Evolutionary conservation across 495 filamentous ascomycete species (phyloP).

Genomic region (Gamarada debralockiae): DNA sequence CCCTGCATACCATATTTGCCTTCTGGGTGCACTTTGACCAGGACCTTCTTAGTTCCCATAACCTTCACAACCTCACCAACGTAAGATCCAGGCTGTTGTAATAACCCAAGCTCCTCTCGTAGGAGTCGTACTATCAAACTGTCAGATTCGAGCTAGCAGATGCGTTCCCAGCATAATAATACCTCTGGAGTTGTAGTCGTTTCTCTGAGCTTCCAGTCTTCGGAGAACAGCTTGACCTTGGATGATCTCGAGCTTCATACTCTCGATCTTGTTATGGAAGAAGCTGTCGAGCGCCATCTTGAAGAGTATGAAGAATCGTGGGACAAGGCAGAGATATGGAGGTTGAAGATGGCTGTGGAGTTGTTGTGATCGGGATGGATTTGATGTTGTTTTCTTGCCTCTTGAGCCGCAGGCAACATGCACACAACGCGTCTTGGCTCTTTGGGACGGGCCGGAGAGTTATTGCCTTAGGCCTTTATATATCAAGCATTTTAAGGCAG

Average conservation of each 20-base stretch:
- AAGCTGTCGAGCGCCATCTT: slow-evolving; percentile 98
- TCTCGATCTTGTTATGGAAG: slow-evolving; percentile 99
- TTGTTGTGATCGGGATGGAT: background rate
- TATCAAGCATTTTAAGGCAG: too few relatives aligned
- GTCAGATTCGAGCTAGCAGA: slow-evolving; percentile 11
- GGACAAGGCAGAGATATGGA: background rate
- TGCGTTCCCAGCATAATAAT: background rate
- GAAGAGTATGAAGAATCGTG: slow-evolving; percentile 18
- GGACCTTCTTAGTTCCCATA: slow-evolving; percentile 98
- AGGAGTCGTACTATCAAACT: slow-evolving; percentile 67
- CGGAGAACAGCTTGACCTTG: slow-evolving; percentile 94
- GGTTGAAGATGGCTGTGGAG: background rate
- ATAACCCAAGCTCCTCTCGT: slow-evolving; percentile 90
- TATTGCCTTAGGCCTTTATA: too few relatives aligned
- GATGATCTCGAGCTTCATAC: slow-evolving; percentile 99
- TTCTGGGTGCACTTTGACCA: slow-evolving; percentile 98
- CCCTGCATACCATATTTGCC: slow-evolving; percentile 90
- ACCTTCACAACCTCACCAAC: slow-evolving; percentile 99
- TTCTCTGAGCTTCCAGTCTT: slow-evolving; percentile 94
- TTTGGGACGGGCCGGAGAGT: too few relatives aligned
- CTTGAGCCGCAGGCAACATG: background rate
- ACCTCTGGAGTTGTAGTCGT: slow-evolving; percentile 95
- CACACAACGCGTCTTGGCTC: too few relatives aligned
- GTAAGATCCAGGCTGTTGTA: slow-evolving; percentile 97
- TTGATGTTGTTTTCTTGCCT: background rate